A percentile compares a stretch with the other conserved stretches of the same genome.
Conservation (phyloP, 2,329 filamentous ascomycete species). For the Penicillium sp. region DNA sequence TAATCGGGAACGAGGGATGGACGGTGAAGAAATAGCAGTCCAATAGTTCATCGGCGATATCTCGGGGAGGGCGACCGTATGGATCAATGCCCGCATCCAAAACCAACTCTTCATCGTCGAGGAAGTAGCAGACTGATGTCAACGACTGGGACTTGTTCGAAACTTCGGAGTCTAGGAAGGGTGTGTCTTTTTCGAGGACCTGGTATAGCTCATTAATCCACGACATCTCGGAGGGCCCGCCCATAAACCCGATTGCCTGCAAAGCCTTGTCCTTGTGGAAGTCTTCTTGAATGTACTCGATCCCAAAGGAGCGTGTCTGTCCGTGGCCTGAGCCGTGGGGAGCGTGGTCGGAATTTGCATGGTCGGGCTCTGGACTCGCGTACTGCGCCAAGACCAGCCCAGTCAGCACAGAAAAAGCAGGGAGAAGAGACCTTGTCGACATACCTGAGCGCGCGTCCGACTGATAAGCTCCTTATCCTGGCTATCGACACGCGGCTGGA, state of each 20-base stretch:
- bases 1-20: conserved; percentile 49
- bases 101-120: conserved; percentile 34
- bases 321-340: conserved; percentile 11
- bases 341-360: conserved; percentile 6
- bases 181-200: conserved; percentile 37
- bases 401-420: background rate
- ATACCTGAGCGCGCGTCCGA: conserved; percentile 40
- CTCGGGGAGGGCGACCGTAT: conserved; percentile 40
- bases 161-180: conserved; percentile 23
- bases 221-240: conserved; percentile 50
- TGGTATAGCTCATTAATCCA: conserved; percentile 50
- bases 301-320: conserved; percentile 31
- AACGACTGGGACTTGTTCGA: conserved; percentile 33
- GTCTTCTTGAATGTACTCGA: conserved; percentile 50
- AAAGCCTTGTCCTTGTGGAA: conserved; percentile 46
- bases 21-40: conserved; percentile 46
- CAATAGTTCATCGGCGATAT: conserved; percentile 46
- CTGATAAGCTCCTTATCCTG: conserved; percentile 40
- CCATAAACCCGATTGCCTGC: conserved; percentile 47
- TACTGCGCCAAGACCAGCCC: conserved; percentile 9
- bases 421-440: background rate
- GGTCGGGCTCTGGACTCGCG: background rate
- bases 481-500: conserved; percentile 31
- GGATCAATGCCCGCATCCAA: conserved; percentile 34
- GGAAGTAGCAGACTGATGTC: conserved; percentile 37